Evolutionary conservation across 2,329 filamentous ascomycete genomes (phyloP), one percentile per base, ranked within the genome.

Genomic region (Aureobasidium sp.): DNA sequence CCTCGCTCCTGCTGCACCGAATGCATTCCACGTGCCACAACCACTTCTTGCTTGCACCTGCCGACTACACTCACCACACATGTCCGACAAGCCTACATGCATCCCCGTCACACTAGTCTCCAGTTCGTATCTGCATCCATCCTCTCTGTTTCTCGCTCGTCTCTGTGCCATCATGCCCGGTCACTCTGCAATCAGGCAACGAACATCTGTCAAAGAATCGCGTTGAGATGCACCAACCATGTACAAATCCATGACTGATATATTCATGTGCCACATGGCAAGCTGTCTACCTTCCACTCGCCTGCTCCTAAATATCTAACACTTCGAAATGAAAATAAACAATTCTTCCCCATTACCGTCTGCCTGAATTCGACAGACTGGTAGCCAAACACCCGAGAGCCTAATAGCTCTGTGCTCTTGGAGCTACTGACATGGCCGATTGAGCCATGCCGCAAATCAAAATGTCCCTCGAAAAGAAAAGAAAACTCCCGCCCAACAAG

Each of bases 381-480:
- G 34, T 60, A 42, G 45, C 57, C 57, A 60, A 60, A 60, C 57
- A 51, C 57, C 57, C 8, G 57, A 51, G 57, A 51, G 57, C 57
- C 57, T 60, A 42, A 60, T 51, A 60, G 57, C 45, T 45, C 57
- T 29, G 20, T 48, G 55, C 55, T 58, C 39, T 34, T 20, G 20
- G 20, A 44, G 34, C 55, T 27, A 34, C 57, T 60, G n/a, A 60
- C 57, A 60, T 60, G 57, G 57, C 57, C 45, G 57, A 60, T 60
- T 51, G 36, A 51, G 57, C 57, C 57, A 60, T 49, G 57, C 29
- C 45, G 56, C 29, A 48, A 39, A 49, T 29, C 15, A 57, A 39
- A 59, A 37, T 17, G 29, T 9, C n/a, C 14, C 25, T 12, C 17
- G 34, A 34, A 60, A 44, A 51, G 6, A 25, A 44, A 51, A 14